Base-by-base conservation (phyloP, 768 basidiomycete species). In the Kwoniella sp. region DNA sequence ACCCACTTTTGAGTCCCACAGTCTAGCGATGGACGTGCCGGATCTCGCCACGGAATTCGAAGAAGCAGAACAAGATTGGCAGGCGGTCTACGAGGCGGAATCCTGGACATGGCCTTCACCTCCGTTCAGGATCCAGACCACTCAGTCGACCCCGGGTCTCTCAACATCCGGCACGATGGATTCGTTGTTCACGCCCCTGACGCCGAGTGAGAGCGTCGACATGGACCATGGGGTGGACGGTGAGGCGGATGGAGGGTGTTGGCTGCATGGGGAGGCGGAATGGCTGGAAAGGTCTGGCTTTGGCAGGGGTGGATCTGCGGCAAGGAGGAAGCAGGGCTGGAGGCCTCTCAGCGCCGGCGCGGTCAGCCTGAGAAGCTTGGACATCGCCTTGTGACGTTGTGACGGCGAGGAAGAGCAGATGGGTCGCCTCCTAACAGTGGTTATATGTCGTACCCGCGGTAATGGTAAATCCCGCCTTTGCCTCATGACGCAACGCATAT, bases 91-190 rank as follows among this genome's bases (percentile, higher is more conserved):
- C 15, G 48, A 50, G 6, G 48, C 48, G 29, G 38, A 50, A 22
- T 20, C 40, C 15, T 50, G 48, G 48, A 22, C 40, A 40, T 50
- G 48, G 48, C 48, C 48, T 15, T 41, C 48, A n/a, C 48, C 48
- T 25, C 48, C 48, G 20, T 50, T 50, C 25, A 38, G 48, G 32
- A 38, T 50, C 20, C 27, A 14, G 5, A 25, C 34, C 23, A 11
- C 45, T 17, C 19, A 46, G 17, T 28, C 37, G 20, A 50, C 48
- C 0, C 48, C 48, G 15, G 48, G 48, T 12, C 26, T 50, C 8
- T 50, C 48, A 19, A 50, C 48, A 22, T 50, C 48, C 2, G 48
- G 28, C 20, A 50, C 48, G 27, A 28, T 50, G 8, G 48, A 50
- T 6, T 40, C 38, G 29, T 32, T 50, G 26, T 12, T 39, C 31